phyloP scores from a whole-genome alignment of 2,329 filamentous ascomycete species.

The Lasiodiplodia hormozganensis region DNA sequence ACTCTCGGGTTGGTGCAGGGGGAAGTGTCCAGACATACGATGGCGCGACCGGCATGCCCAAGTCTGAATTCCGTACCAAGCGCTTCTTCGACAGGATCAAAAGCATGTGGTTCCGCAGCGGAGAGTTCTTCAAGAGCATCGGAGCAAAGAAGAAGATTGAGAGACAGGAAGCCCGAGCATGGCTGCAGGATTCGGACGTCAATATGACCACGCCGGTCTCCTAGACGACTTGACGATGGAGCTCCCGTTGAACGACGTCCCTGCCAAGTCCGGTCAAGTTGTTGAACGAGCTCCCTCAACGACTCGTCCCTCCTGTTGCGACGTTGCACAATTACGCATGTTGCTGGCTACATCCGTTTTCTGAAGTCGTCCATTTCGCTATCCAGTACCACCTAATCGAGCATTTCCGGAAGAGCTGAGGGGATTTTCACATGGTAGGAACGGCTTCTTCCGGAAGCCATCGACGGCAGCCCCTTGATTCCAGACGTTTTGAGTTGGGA shows the following conservation, averaged over 20 bases:
- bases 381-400: background rate
- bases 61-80: conserved; percentile 49
- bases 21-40: conserved; percentile 31
- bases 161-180: conserved; percentile 28
- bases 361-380: background rate
- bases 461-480: background rate
- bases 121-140: conserved; percentile 35
- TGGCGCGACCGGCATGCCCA: conserved; percentile 46
- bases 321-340: too few relatives aligned
- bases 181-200: conserved; percentile 28
- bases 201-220: conserved; percentile 13
- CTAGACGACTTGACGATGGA: background rate
- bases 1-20: conserved; percentile 6
- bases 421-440: conserved; percentile 8
- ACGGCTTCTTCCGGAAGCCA: background rate
- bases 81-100: conserved; percentile 49
- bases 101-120: conserved; percentile 41
- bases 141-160: conserved; percentile 32
- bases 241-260: too few relatives aligned
- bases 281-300: background rate
- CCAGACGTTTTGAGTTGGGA: background rate
- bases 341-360: background rate
- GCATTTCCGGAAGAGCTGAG: conserved; percentile 7
- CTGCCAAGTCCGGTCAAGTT: background rate
- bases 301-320: background rate